phyloP scores from a whole-genome alignment of 805 yeast species.

The Saccharomyces jurei region DNA sequence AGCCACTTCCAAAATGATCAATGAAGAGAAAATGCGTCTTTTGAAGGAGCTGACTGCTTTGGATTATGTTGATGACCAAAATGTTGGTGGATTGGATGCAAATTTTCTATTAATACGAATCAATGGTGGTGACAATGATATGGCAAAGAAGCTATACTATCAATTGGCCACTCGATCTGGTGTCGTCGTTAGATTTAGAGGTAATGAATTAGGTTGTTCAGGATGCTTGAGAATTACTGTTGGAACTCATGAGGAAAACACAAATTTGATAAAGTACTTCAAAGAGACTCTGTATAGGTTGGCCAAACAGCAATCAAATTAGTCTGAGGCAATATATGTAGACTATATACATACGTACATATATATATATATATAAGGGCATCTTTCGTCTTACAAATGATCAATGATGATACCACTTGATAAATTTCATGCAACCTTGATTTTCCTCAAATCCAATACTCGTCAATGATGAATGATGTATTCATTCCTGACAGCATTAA shows the following conservation, averaged over 20 bases:
- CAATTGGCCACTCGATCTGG: constrained; percentile 61
- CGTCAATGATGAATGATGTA: neutral
- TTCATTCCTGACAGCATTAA: neutral
- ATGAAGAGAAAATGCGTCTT: constrained; percentile 47
- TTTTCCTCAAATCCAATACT: neutral
- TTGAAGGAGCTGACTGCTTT: constrained; percentile 46
- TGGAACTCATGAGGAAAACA: constrained; percentile 76
- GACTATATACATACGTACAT: neutral
- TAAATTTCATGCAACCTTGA: neutral
- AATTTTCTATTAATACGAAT: constrained; percentile 76
- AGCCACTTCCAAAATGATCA: constrained; percentile 41
- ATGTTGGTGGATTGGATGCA: constrained; percentile 79
- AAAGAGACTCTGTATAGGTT: constrained; percentile 26
- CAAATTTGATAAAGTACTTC: constrained; percentile 45
- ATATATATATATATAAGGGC: no score
- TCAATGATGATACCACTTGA: neutral
- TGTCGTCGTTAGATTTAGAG: constrained; percentile 88
- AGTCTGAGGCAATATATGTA: neutral
- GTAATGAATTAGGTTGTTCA: constrained; percentile 77
- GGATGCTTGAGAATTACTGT: constrained; percentile 85
- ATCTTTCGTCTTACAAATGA: neutral
- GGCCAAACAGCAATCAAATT: neutral
- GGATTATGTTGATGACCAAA: constrained; percentile 53
- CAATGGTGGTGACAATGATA: constrained; percentile 66
- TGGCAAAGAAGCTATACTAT: constrained; percentile 61